Evolutionary conservation across 225 moss, liverwort and hornwort species (phyloP).

Genomic region (Straminergon stramineum): DNA sequence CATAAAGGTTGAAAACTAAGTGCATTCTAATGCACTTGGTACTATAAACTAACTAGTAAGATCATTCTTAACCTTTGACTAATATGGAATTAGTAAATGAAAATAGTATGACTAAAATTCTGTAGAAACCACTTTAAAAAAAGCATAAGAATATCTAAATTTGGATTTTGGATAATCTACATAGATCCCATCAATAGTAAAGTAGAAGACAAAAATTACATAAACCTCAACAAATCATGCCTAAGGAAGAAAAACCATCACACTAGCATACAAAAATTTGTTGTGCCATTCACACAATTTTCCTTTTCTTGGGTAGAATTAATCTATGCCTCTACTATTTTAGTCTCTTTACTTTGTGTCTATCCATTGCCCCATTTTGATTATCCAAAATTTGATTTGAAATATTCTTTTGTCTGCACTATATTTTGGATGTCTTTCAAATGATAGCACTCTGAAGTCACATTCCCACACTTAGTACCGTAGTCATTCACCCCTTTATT

Average conservation of each 20-base stretch:
- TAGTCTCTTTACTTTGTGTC: not conserved
- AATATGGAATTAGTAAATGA: not conserved
- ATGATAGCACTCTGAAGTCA: not conserved
- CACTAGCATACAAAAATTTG: not conserved
- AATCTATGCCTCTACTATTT: accelerated
- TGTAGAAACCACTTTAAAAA: not conserved
- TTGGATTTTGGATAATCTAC: not conserved
- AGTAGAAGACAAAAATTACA: not conserved
- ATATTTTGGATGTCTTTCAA: not conserved
- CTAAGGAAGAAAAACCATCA: not conserved
- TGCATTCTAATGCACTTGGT: not conserved
- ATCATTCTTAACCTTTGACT: not conserved
- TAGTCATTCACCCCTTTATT: not conserved
- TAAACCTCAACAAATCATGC: not conserved
- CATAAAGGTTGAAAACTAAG: not conserved
- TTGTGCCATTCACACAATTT: not conserved
- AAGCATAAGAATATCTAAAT: not conserved
- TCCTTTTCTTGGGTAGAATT: not conserved
- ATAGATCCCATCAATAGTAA: not conserved
- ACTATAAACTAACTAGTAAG: too few species aligned
- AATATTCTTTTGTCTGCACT: not conserved
- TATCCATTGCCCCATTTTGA: accelerated
- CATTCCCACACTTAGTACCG: not conserved
- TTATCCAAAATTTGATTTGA: not conserved
- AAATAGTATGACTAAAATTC: not conserved